Evolutionary conservation across 306 rosid genomes (phyloP).

Genomic region (Glycyrrhiza uralensis): DNA sequence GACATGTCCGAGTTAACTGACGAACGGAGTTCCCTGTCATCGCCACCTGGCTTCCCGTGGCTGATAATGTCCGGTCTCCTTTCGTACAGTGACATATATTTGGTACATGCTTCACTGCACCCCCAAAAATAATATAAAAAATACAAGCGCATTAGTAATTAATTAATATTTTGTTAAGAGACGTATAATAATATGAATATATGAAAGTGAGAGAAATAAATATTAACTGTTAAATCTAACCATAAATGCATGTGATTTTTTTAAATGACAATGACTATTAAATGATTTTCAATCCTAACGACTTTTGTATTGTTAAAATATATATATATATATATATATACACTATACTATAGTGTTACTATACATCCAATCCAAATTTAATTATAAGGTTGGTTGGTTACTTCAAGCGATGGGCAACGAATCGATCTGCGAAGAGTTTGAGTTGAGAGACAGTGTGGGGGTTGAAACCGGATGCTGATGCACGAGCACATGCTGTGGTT

Average conservation of each 20-base stretch:
- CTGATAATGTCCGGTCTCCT: conserved; percentile 70
- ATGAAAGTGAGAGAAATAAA: too few species aligned
- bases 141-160: neutral
- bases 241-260: too few species aligned
- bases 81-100: conserved; percentile 53
- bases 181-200: too few species aligned
- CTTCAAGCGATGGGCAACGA: conserved; percentile 75
- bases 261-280: too few species aligned
- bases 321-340: too few species aligned
- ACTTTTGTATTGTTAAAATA: too few species aligned
- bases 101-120: conserved; percentile 78
- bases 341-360: too few species aligned
- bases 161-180: too few species aligned
- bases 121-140: neutral
- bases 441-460: conserved; percentile 66
- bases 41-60: conserved; percentile 51
- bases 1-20: conserved; percentile 95
- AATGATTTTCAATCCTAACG: too few species aligned
- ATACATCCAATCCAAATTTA: too few species aligned
- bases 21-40: conserved; percentile 61
- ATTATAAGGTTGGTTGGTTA: conserved; percentile 26
- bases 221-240: too few species aligned
- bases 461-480: conserved; percentile 86
- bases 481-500: conserved; percentile 67
- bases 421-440: conserved; percentile 69